Evolutionary conservation across 768 basidiomycete species (phyloP), one percentile per base, ranked within the genome.

Genomic region (Podaxis sp.): DNA sequence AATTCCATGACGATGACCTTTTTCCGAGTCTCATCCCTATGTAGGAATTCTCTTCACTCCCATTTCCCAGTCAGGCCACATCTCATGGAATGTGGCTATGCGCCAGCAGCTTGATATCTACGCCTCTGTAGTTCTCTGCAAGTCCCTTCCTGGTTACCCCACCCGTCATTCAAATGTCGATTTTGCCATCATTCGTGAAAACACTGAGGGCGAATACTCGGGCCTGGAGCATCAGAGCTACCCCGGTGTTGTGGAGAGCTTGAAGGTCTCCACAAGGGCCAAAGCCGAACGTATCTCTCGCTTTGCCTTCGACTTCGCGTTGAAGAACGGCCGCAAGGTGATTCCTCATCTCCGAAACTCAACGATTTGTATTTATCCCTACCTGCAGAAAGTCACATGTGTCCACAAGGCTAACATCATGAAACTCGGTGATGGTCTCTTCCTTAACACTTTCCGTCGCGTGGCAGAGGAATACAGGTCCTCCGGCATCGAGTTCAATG

Each of bases 331-430:
- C 77, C 88, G 97, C 77, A 99, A 99, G 88, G 95, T 90, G 60
- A 56, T 58, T 33, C 40, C 56, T 33, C 48, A 37, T 44, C 40
- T 26, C 12, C 26, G n/a, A 36, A 33, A 33, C 30, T 28, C 38
- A 61, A 51, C 11, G 20, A 6, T 2, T 40, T 36, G 17, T 37
- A 64, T 70, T 30, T 66, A 37, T 51, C 8, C 60, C 28, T 41
- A 58, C n/a, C 65, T 52, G 2, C 68, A 96, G 95, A 99, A 96
- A 91, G 96, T 99, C 68, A 99, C 97, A 46, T 98, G 96, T 72
- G 95, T 99, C 50, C 97, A 99, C 87, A 99, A 99, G 79, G 97
- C 97, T 71, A 99, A 99, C 83, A 99, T 99, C 83, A 99, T 99
- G 97, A 99, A 99, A 78, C 89, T 98, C 69, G 96, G 96, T 75